These are phyloP conservation scores for Emmonsia crescens DNA, from an alignment of 2,329 filamentous ascomycete species.

Conservation along the genomic window DNA sequence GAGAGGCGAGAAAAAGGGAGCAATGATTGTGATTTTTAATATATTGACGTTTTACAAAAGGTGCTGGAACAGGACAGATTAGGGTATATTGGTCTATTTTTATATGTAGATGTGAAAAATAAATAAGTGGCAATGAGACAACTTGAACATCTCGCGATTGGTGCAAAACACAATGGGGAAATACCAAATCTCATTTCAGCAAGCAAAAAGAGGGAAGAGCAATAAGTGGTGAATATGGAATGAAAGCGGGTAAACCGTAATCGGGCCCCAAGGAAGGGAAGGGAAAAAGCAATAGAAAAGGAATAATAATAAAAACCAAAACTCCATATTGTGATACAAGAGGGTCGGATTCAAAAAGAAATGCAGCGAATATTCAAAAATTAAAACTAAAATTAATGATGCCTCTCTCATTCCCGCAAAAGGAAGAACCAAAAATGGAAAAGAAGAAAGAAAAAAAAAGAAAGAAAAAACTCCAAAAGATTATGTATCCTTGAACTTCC, in stretches of 20 bases:
- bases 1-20: background rate
- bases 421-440: background rate
- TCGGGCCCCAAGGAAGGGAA: background rate
- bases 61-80: background rate
- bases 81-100: constrained; percentile 1
- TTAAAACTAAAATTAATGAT: background rate
- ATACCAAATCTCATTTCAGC: background rate
- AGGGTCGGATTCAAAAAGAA: background rate
- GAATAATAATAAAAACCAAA: background rate
- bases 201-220: background rate
- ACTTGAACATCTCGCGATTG: background rate
- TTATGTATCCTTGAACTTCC: background rate
- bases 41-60: background rate
- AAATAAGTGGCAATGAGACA: background rate
- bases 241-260: background rate
- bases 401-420: background rate
- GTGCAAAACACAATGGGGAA: background rate
- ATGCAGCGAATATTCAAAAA: background rate
- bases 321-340: background rate
- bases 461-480: background rate
- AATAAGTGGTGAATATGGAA: background rate
- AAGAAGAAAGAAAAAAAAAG: background rate
- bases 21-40: no score
- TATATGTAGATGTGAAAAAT: background rate
- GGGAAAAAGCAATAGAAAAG: background rate